These are phyloP conservation scores for Aureobasidium sp. DNA, from an alignment of 2,329 filamentous ascomycete species.

Conservation along the genomic window DNA sequence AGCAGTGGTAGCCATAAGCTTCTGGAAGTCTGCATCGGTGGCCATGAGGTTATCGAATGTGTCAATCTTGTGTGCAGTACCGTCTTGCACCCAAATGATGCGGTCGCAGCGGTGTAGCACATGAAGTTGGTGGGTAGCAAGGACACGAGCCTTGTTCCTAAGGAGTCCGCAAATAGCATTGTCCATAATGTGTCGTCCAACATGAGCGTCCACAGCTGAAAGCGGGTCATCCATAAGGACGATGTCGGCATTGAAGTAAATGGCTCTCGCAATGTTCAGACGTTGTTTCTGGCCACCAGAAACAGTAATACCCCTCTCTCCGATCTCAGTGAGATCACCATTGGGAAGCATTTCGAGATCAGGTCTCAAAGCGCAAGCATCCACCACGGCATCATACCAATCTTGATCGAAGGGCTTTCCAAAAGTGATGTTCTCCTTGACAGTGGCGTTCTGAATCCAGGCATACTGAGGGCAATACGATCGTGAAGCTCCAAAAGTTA, in stretches of 20 bases:
- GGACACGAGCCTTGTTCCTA: constrained; percentile 78
- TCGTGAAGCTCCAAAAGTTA: constrained; percentile 68
- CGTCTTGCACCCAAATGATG: constrained; percentile 88
- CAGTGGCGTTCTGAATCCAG: constrained; percentile 90
- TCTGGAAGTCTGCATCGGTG: constrained; percentile 67
- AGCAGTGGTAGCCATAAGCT: constrained; percentile 73
- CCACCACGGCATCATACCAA: constrained; percentile 81
- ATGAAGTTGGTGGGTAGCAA: constrained; percentile 93
- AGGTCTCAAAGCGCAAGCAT: constrained; percentile 74
- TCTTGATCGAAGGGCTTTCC: constrained; percentile 63
- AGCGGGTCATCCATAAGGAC: constrained; percentile 59
- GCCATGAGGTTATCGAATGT: constrained; percentile 85
- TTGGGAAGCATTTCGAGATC: constrained; percentile 92
- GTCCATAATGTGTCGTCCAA: constrained; percentile 73
- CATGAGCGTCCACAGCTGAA: constrained; percentile 52
- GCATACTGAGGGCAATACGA: constrained; percentile 95
- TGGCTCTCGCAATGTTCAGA: constrained; percentile 80
- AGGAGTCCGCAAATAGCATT: constrained; percentile 85
- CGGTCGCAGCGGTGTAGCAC: constrained; percentile 85
- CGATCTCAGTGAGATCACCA: constrained; percentile 85
- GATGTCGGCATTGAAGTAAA: constrained; percentile 58
- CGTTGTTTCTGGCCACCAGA: constrained; percentile 94
- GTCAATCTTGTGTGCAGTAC: constrained; percentile 74
- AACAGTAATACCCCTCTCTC: constrained; percentile 89
- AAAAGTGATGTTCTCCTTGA: constrained; percentile 86